Evolutionary conservation across 495 filamentous ascomycete genomes (phyloP), one percentile per base, ranked within the genome.

Genomic region (Glonium stellatum): DNA sequence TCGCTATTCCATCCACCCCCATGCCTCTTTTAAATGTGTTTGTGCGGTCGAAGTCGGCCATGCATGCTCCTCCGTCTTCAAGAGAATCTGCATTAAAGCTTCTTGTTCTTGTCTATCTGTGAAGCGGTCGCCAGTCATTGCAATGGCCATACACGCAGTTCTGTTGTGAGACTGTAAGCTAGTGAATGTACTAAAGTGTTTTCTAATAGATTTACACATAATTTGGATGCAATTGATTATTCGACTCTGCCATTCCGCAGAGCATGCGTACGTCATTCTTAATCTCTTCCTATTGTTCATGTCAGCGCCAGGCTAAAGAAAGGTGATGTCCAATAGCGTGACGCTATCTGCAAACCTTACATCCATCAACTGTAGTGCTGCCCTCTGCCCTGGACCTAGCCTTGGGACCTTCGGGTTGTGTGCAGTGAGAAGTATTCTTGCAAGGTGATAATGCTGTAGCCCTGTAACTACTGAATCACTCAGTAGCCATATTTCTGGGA

Each of bases 191-290:
- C 76, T 81, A n/a, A n/a, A n/a, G n/a, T n/a, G n/a, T n/a, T n/a
- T n/a, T n/a, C n/a, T n/a, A n/a, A n/a, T n/a, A n/a, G n/a, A n/a
- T n/a, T n/a, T 54, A 81, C 47, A 81, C 71, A 79, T 78, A 69
- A 54, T 75, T 71, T 4, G 79, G 79, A n/a, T 78, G 74, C 5
- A 73, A 78, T 71, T 72, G 75, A 46, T 76, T 67, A 60, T 82
- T 83, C 39, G 74, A 73, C 9, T 76, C 61, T 0, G 75, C 77
- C 35, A 82, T 81, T 4, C 79, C 80, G 64, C 78, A 82, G 9
- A 82, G 69, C 37, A 72, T 70, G 18, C 73, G 71, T 13, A 82
- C 72, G 18, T 76, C 67, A 1, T 58, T 56, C 47, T 76, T 71
- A 25, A 82, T 77, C 10, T 70, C 67, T 47, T 74, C 61, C 77